Base-by-base conservation (phyloP, 75 land plant species). In the Selaginella tamariscina region DNA sequence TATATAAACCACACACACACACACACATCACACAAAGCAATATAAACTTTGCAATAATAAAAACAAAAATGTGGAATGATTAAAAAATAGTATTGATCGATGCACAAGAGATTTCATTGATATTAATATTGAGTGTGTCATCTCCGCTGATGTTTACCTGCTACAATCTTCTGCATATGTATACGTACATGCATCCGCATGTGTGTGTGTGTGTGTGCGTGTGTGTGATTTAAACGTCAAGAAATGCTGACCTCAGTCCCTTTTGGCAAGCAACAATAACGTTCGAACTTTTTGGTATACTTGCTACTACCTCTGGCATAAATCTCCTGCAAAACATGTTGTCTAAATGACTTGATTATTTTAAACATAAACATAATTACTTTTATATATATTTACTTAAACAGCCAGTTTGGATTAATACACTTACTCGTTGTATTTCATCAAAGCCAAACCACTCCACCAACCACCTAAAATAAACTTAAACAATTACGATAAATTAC, bases 391-490 rank as follows among this genome's bases (percentile, higher is more conserved):
- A n/a, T n/a, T n/a, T n/a, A n/a, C n/a, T n/a, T n/a, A n/a, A n/a
- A n/a, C n/a, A n/a, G n/a, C n/a, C n/a, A n/a, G n/a, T n/a, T n/a
- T n/a, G n/a, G n/a, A n/a, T n/a, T n/a, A n/a, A n/a, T n/a, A 5
- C 49, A 39, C 76, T 69, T 69, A 89, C 97, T 74, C 79, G 64
- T 92, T 72, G 71, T 82, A 92, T 18, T 78, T 71, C 68, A 92
- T 75, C 44, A 83, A 72, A 66, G 97, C 85, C 27, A 64, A 75
- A 54, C 97, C 97, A 72, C 84, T 92, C 97, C 97, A 92, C 97
- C 97, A 92, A 24, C 94, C 89, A 15, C 97, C 97, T 92, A 78
- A 8, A 32, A 71, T 13, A 0, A 62, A 22, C 44, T 56, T 21
- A n/a, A n/a, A n/a, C n/a, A n/a, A n/a, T n/a, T n/a, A n/a, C n/a